Conservation (phyloP, 805 yeast genomes). For the Candida tammaniensis region DNA sequence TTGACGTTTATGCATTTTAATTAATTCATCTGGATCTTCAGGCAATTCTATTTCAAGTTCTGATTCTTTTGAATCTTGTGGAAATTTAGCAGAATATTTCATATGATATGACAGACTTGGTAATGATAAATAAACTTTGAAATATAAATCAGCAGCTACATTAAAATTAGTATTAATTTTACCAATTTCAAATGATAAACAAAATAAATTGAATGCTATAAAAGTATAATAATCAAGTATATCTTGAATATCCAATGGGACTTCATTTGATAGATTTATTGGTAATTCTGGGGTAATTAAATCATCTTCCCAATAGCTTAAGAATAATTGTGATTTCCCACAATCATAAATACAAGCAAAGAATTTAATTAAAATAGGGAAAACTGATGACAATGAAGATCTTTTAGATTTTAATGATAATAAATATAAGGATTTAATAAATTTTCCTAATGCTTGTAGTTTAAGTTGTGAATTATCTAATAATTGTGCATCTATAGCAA, state of each 20-base stretch:
- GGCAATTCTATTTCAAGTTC: not conserved
- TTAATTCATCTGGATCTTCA: not conserved
- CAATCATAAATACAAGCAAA: constrained; percentile 8
- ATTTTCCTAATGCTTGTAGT: constrained; percentile 1
- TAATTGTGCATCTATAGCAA: constrained; percentile 8
- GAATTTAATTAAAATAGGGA: constrained; percentile 4
- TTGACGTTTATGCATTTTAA: constrained; percentile 18
- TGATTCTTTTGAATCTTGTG: not conserved
- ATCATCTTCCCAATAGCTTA: constrained; percentile 1
- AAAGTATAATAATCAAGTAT: constrained; percentile 25
- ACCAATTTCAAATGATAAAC: constrained; percentile 15
- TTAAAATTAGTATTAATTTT: constrained; percentile 11
- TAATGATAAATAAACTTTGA: constrained; percentile 21
- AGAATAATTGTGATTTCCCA: constrained; percentile 4
- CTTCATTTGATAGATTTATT: constrained; percentile 14
- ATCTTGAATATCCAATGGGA: constrained; percentile 15
- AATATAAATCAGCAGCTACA: constrained; percentile 21
- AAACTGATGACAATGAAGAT: not conserved
- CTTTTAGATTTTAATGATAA: not conserved
- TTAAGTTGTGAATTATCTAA: constrained; percentile 9
- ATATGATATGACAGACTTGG: constrained; percentile 17
- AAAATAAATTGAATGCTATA: constrained; percentile 25
- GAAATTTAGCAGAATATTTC: not conserved
- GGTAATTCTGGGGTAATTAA: constrained; percentile 22
- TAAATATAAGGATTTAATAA: constrained; percentile 1